These are phyloP conservation scores for Bolboschoenoplectus hybrid DNA, from an alignment of 202 grass and related monocot species.

Conservation along the genomic window DNA sequence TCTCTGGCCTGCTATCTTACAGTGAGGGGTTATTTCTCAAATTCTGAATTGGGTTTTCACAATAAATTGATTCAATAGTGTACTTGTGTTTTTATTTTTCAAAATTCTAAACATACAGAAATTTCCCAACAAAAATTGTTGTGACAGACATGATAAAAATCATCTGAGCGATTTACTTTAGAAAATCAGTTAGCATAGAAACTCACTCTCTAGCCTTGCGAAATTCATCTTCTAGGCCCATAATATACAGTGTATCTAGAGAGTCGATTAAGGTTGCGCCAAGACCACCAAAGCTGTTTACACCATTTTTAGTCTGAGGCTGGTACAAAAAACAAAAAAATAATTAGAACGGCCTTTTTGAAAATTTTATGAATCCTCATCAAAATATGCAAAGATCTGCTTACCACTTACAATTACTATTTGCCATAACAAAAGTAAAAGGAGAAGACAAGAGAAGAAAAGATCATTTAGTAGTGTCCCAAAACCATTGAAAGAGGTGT, in stretches of 20 bases:
- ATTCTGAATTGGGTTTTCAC: not conserved
- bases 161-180: slow-evolving; percentile 10
- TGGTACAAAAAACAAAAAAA: slow-evolving; percentile 45
- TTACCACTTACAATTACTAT: not conserved
- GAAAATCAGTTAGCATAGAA: slow-evolving; percentile 40
- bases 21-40: not conserved
- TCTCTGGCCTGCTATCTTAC: not conserved
- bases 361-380: slow-evolving; percentile 26
- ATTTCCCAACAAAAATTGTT: not conserved
- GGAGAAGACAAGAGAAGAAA: not conserved
- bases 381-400: not conserved
- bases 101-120: not conserved
- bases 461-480: slow-evolving; percentile 8
- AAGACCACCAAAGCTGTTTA: slow-evolving; percentile 97
- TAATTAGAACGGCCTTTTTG: slow-evolving; percentile 26
- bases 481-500: not conserved
- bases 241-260: slow-evolving; percentile 96
- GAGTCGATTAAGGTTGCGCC: slow-evolving; percentile 95
- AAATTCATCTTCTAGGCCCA: slow-evolving; percentile 98
- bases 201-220: slow-evolving; percentile 96
- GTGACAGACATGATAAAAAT: not conserved
- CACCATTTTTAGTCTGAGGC: slow-evolving; percentile 87
- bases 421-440: slow-evolving; percentile 7
- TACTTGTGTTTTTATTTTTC: not conserved
- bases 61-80: not conserved